Percentiles rank a stretch among this genome's conserved stretches.
These are phyloP conservation scores for Lenwebbia sp. DNA, from an alignment of 345 rosid genomes.

Conservation along the genomic window DNA sequence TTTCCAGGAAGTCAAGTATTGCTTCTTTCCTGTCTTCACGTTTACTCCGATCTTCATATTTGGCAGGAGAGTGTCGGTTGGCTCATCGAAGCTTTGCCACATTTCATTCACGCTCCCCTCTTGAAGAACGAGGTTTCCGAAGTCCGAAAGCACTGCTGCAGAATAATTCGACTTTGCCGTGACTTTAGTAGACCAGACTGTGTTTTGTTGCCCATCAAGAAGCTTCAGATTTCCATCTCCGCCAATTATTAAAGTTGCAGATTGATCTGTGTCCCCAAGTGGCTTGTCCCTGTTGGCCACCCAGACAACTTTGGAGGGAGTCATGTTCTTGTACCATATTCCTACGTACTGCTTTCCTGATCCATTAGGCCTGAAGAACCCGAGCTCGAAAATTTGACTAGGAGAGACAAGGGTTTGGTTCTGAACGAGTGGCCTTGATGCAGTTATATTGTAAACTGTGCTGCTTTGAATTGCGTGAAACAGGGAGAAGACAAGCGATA, in stretches of 20 bases:
- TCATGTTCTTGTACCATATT: neutral
- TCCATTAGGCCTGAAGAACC: constrained; percentile 1
- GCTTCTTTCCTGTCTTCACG: neutral
- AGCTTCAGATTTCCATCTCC: constrained; percentile 9
- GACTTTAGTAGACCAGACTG: constrained; percentile 14
- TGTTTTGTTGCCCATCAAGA: neutral
- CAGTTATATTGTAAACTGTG: neutral
- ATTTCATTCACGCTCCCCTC: neutral
- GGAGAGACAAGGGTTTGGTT: neutral
- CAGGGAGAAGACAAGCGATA: neutral
- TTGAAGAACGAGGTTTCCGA: constrained; percentile 20
- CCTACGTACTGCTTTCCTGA: neutral
- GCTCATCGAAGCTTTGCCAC: constrained; percentile 31
- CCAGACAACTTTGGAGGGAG: constrained; percentile 14
- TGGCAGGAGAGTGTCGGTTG: constrained; percentile 21
- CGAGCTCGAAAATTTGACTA: neutral
- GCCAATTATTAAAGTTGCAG: constrained; percentile 9
- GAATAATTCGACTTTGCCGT: neutral
- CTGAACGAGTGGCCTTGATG: neutral
- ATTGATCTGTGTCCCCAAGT: neutral
- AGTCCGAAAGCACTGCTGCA: constrained; percentile 10
- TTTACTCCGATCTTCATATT: constrained; percentile 26
- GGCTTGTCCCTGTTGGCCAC: constrained; percentile 32
- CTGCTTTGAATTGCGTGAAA: neutral
- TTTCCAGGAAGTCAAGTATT: constrained; percentile 16